Evolutionary conservation across 2,329 filamentous ascomycete genomes (phyloP).

Genomic region (Talaromyces rugulosus): DNA sequence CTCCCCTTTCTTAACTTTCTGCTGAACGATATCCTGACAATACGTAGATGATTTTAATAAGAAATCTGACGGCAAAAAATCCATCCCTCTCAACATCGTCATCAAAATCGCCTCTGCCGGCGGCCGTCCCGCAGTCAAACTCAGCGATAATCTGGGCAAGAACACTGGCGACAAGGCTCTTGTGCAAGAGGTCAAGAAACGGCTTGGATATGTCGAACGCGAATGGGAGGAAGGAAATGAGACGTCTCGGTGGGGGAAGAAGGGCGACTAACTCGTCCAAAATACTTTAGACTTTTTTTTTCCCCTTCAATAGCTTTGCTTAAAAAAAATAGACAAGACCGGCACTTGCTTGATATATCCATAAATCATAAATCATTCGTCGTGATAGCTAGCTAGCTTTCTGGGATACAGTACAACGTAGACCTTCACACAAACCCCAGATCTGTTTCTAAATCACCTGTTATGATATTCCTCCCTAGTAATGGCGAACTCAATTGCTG

Average conservation of each 20-base stretch:
- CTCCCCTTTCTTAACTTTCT: not conserved
- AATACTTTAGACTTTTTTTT: not conserved
- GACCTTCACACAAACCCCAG: constrained; percentile 23
- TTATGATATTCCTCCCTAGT: constrained; percentile 20
- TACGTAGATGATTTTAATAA: constrained; percentile 70
- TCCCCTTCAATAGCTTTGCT: not conserved
- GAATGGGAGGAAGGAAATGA: constrained; percentile 82
- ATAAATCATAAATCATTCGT: not conserved
- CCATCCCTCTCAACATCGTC: constrained; percentile 89
- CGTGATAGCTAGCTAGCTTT: not conserved
- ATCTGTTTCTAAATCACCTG: constrained; percentile 35
- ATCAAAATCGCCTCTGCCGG: constrained; percentile 89
- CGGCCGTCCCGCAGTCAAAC: constrained; percentile 81
- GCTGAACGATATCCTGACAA: not conserved
- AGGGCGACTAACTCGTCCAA: constrained; percentile 6
- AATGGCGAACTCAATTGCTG: not conserved
- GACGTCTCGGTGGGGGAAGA: constrained; percentile 68
- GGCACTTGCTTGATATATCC: not conserved
- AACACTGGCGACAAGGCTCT: constrained; percentile 83
- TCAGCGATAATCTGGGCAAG: constrained; percentile 87
- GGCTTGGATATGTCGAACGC: constrained; percentile 81
- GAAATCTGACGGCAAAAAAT: constrained; percentile 70
- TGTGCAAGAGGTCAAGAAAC: constrained; percentile 76
- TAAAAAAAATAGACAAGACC: not conserved
- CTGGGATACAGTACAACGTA: not conserved